Evolutionary conservation across 768 basidiomycete species (phyloP), one percentile per base, ranked within the genome.

Genomic region (Termitomyces sp.): DNA sequence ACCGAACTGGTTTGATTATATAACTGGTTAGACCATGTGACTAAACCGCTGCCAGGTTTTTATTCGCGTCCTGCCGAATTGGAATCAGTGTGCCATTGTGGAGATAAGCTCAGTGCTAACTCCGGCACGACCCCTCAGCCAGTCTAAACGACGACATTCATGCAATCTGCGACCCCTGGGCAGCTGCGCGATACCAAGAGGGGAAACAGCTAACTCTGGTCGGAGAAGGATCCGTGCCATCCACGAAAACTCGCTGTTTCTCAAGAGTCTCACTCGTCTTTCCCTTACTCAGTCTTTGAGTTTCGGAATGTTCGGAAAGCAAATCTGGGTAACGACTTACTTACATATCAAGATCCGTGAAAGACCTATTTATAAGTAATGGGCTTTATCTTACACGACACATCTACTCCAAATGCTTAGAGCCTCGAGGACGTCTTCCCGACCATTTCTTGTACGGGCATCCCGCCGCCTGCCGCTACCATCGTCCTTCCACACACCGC

Each of bases 291-390:
- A n/a, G 41, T 18, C 4, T 37, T 22, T 4, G 30, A 22, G 33
- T 31, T 37, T 62, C 57, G 61, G 54, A 58, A 51, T 39, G 11
- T 6, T 33, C 54, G 58, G 54, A 59, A 53, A 49, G 47, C 30
- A 12, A 49, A 49, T 31, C 30, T 49, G 45, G n/a, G 30, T 13
- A 45, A 45, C 20, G 13, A 22, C 42, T 11, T 42, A 44, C 42
- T 44, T 45, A 15, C 46, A 27, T 1, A 47, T 54, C 54, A 58
- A 62, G 61, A 62, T 62, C 61, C 58, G 61, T 24, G 41, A 15
- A 22, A 34, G 18, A 4, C 47, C 48, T 54, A 59, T 57, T 54
- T 27, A 54, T 30, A 11, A 8, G 8, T 33, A 54, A 54, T 54
- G 53, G 34, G 18, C 18, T 41, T 6, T 20, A 31, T 36, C 15